A percentile compares a stretch with the other conserved stretches of the same genome.
Conservation (phyloP, 2,329 filamentous ascomycete genomes). For the Cladophialophora exuberans region DNA sequence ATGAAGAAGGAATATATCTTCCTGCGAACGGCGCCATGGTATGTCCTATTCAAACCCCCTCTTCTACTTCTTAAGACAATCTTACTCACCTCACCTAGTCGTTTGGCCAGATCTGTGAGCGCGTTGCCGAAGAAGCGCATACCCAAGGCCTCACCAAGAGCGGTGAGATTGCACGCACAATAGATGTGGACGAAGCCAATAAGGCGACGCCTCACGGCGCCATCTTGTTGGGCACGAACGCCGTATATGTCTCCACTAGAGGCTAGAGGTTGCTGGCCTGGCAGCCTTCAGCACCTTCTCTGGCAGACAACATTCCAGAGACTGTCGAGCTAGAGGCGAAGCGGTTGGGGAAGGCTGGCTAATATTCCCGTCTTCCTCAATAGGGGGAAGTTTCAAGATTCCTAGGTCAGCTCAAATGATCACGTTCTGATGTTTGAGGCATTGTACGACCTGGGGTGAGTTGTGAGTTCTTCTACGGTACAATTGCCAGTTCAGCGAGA, state of each 20-base stretch:
- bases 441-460: no score
- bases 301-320: not conserved
- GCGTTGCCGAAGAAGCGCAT: constrained; percentile 27
- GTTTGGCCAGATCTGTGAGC: constrained; percentile 34
- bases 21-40: constrained; percentile 34
- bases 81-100: constrained; percentile 26
- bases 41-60: constrained; percentile 18
- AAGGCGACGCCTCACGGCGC: constrained; percentile 31
- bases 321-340: not conserved
- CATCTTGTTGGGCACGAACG: constrained; percentile 40
- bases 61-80: not conserved
- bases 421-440: no score
- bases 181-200: constrained; percentile 35
- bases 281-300: not conserved
- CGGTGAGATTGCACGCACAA: constrained; percentile 31
- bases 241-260: constrained; percentile 17
- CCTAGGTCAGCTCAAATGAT: no score
- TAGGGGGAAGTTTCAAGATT: no score
- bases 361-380: no score
- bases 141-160: not conserved
- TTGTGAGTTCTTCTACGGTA: no score
- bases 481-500: no score
- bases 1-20: constrained; percentile 46
- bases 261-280: not conserved
- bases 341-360: no score